Percentiles rank a stretch among this genome's conserved stretches.
These are phyloP conservation scores for Coniella vitis DNA, from an alignment of 2,329 filamentous ascomycete genomes.

Conservation along the genomic window DNA sequence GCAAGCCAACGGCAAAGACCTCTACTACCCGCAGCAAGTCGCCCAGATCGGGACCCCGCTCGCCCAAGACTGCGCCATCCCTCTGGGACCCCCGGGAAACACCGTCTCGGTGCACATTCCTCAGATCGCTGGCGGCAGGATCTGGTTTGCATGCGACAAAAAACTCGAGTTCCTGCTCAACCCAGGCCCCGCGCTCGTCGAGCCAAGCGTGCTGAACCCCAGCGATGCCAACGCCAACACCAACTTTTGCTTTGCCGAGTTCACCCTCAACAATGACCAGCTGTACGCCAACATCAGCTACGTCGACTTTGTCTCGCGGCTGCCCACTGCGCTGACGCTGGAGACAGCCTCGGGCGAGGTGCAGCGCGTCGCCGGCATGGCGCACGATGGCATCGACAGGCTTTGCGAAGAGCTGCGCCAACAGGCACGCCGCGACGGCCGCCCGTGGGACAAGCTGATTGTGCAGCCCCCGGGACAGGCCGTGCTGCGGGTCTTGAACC, in stretches of 20 bases:
- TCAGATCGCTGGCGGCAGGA: constrained; percentile 55
- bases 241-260: constrained; percentile 53
- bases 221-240: constrained; percentile 46
- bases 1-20: constrained; percentile 39
- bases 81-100: constrained; percentile 48
- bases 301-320: constrained; percentile 56
- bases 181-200: constrained; percentile 57
- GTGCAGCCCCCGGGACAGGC: constrained; percentile 24
- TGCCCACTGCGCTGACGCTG: constrained; percentile 48
- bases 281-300: constrained; percentile 60
- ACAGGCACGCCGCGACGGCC: constrained; percentile 49
- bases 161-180: constrained; percentile 57
- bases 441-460: constrained; percentile 55
- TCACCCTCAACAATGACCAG: constrained; percentile 50
- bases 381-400: constrained; percentile 46
- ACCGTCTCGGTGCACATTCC: constrained; percentile 51
- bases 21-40: constrained; percentile 52
- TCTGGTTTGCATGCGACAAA: constrained; percentile 53
- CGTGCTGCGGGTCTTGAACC: constrained; percentile 35
- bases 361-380: constrained; percentile 52
- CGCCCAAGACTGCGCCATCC: constrained; percentile 51
- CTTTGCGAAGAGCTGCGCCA: constrained; percentile 47
- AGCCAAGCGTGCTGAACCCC: constrained; percentile 60
- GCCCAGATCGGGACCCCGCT: constrained; percentile 40
- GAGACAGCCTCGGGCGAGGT: constrained; percentile 33